A percentile compares a stretch with the other conserved stretches of the same genome.
Evolutionary conservation across 345 rosid genomes (phyloP).

Genomic region (Linum trigynum): DNA sequence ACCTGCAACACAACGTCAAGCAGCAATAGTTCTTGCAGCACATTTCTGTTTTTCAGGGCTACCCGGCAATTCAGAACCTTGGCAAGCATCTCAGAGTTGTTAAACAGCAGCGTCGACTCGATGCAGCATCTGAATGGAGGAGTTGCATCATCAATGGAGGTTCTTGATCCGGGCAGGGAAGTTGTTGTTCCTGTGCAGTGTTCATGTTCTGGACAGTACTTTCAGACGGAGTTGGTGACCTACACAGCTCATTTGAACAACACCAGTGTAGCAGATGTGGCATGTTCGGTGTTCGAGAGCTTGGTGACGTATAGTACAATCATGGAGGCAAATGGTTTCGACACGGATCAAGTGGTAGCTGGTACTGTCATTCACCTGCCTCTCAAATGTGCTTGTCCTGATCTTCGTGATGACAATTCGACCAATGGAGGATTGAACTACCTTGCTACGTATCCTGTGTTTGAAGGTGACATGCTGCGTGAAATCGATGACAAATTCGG

Average conservation of each 20-base stretch:
- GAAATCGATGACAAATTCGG: constrained; percentile 27
- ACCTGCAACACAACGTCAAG: constrained; percentile 22
- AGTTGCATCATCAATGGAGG: constrained; percentile 13
- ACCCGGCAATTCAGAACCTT: constrained; percentile 25
- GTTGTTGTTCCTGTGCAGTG: constrained; percentile 37
- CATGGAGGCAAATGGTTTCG: constrained; percentile 20
- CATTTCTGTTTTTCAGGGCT: constrained; percentile 43
- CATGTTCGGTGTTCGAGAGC: constrained; percentile 41
- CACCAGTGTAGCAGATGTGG: constrained; percentile 25
- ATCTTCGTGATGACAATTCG: not conserved
- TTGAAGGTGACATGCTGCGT: constrained; percentile 28
- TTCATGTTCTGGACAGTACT: constrained; percentile 30
- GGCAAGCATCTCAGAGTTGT: constrained; percentile 27
- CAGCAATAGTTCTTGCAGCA: constrained; percentile 21
- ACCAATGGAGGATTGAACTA: constrained; percentile 14
- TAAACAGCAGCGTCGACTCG: constrained; percentile 14
- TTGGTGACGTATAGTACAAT: constrained; percentile 27
- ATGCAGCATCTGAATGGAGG: constrained; percentile 22
- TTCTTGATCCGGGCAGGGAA: constrained; percentile 34
- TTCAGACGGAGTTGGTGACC: constrained; percentile 20
- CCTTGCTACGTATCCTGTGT: constrained; percentile 42
- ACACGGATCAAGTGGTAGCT: constrained; percentile 4
- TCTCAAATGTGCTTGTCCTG: constrained; percentile 53
- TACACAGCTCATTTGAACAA: constrained; percentile 14
- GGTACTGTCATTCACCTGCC: constrained; percentile 32